Conservation (phyloP, 805 yeast species). For the Soucietia sequanensis region DNA sequence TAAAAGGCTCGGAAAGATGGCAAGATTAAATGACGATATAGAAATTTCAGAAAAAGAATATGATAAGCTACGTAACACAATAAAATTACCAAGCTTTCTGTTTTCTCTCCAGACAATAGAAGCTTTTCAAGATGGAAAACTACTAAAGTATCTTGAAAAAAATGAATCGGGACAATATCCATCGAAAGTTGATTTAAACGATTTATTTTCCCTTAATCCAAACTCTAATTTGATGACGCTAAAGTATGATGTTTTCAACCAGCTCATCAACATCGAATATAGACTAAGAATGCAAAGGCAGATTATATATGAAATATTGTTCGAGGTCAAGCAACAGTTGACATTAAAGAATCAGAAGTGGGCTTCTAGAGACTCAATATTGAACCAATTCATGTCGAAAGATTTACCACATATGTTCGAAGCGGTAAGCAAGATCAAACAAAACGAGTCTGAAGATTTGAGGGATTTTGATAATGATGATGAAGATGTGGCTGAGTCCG, state of each 20-base stretch:
- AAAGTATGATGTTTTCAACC: constrained; percentile 24
- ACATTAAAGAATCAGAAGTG: constrained; percentile 31
- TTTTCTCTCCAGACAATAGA: constrained; percentile 29
- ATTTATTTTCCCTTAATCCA: constrained; percentile 29
- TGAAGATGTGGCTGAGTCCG: constrained; percentile 11
- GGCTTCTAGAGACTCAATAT: constrained; percentile 29
- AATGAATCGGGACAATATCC: constrained; percentile 13
- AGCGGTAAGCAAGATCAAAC: constrained; percentile 27
- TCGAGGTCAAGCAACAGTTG: constrained; percentile 29
- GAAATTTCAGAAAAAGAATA: constrained; percentile 19
- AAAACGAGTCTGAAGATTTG: constrained; percentile 27
- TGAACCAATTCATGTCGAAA: constrained; percentile 27
- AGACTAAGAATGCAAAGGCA: constrained; percentile 28
- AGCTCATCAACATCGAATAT: constrained; percentile 33
- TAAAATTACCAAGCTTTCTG: constrained; percentile 25
- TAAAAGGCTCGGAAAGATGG: constrained; percentile 25
- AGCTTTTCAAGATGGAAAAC: constrained; percentile 19
- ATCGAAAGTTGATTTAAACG: constrained; percentile 10
- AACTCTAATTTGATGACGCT: constrained; percentile 24
- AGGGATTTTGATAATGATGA: constrained; percentile 17
- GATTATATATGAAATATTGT: constrained; percentile 35
- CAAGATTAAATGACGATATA: constrained; percentile 23
- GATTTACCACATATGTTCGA: constrained; percentile 23
- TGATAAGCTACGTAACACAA: constrained; percentile 19
- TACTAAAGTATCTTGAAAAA: constrained; percentile 13